Conservation (phyloP, 441 rosid genomes). For the Euphorbia celastroides region DNA sequence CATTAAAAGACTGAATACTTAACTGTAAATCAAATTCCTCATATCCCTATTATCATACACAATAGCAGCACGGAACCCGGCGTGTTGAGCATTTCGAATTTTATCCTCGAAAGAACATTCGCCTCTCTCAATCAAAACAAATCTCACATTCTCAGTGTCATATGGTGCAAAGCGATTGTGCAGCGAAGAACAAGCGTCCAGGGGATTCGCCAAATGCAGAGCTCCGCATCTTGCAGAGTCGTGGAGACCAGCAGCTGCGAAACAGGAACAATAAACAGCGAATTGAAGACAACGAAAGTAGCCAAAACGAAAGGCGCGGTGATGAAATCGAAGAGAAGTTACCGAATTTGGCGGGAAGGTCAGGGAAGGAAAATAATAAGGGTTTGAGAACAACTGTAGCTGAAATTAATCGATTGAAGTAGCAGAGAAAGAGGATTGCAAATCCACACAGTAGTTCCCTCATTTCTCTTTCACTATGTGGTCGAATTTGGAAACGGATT, state of each 20-base stretch:
- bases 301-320: not conserved
- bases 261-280: not conserved
- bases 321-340: conserved; percentile 12
- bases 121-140: conserved; percentile 59
- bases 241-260: conserved; percentile 32
- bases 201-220: conserved; percentile 49
- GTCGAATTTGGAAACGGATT: not conserved
- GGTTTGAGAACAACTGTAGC: conserved; percentile 51
- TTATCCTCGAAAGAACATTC: conserved; percentile 63
- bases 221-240: conserved; percentile 55
- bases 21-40: conserved; percentile 57
- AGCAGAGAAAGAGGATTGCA: conserved; percentile 13
- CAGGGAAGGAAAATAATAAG: conserved; percentile 43
- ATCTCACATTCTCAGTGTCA: conserved; percentile 24
- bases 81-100: conserved; percentile 44
- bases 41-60: conserved; percentile 52
- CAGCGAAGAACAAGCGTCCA: conserved; percentile 49
- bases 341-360: conserved; percentile 81
- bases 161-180: conserved; percentile 25
- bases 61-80: conserved; percentile 52
- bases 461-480: conserved; percentile 18
- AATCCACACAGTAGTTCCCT: conserved; percentile 17
- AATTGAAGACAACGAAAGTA: conserved; percentile 10
- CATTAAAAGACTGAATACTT: conserved; percentile 17
- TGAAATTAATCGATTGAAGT: conserved; percentile 20